Evolutionary conservation across 2,329 filamentous ascomycete species (phyloP).

Genomic region (Ilyonectria mors-panacis): DNA sequence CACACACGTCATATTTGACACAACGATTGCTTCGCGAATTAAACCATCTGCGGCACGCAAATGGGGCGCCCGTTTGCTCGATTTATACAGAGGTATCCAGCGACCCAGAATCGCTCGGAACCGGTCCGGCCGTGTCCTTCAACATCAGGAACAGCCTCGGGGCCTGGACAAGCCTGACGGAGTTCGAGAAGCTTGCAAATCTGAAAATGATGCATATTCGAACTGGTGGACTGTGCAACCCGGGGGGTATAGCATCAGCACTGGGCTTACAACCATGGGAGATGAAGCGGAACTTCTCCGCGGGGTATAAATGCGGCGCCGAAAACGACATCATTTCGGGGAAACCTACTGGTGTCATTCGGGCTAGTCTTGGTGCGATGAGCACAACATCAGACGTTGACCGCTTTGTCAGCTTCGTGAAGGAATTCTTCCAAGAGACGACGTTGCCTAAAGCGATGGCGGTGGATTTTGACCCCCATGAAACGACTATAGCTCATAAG

Average conservation of each 20-base stretch:
- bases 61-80: slow-evolving; percentile 74
- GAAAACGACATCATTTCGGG: slow-evolving; percentile 87
- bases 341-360: slow-evolving; percentile 89
- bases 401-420: slow-evolving; percentile 78
- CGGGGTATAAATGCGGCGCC: slow-evolving; percentile 86
- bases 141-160: slow-evolving; percentile 81
- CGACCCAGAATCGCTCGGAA: slow-evolving; percentile 52
- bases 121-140: slow-evolving; percentile 87
- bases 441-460: background rate
- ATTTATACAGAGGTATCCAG: slow-evolving; percentile 69
- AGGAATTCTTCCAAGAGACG: slow-evolving; percentile 67
- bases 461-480: background rate
- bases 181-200: slow-evolving; percentile 88
- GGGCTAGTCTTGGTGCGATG: slow-evolving; percentile 92
- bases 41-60: slow-evolving; percentile 75
- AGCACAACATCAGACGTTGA: slow-evolving; percentile 83
- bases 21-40: slow-evolving; percentile 73
- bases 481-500: background rate
- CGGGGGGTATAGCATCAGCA: slow-evolving; percentile 83
- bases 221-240: slow-evolving; percentile 92
- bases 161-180: slow-evolving; percentile 83
- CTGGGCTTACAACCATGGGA: slow-evolving; percentile 85
- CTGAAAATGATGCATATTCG: slow-evolving; percentile 87
- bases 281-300: slow-evolving; percentile 86
- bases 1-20: slow-evolving; percentile 79